Conservation (phyloP, 31 red algal species). For the Asparagopsis taxiformis region DNA sequence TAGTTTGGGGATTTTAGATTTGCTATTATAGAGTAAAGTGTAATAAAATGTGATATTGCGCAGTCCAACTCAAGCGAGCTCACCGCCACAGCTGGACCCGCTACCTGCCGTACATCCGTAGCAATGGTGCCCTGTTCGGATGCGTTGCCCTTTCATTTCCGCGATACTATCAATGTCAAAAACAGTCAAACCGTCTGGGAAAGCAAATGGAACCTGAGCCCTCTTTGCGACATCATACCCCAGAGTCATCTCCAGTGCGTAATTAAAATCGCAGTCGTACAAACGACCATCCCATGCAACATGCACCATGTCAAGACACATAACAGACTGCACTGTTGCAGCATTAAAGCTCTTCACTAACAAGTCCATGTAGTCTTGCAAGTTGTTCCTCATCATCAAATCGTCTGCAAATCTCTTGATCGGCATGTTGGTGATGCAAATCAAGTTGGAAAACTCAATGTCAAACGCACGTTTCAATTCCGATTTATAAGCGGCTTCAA, state of each 20-base stretch:
- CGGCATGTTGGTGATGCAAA: constrained; percentile 96
- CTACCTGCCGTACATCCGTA: constrained; percentile 96
- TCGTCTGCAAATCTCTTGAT: constrained; percentile 95
- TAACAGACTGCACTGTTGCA: constrained; percentile 57
- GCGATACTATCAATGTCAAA: constrained; percentile 77
- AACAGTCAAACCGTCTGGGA: constrained; percentile 42
- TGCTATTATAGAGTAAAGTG: background rate
- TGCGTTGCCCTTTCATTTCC: constrained; percentile 42
- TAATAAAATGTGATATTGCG: background rate
- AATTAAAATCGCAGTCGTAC: constrained; percentile 99
- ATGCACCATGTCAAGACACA: constrained; percentile 94
- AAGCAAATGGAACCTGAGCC: background rate
- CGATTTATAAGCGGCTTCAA: constrained; percentile 79
- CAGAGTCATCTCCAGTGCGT: constrained; percentile 88
- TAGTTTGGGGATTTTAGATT: background rate
- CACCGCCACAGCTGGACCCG: constrained; percentile 93
- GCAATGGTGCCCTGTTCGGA: constrained; percentile 81
- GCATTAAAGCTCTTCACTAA: constrained; percentile 69
- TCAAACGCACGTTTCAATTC: constrained; percentile 78
- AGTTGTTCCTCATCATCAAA: constrained; percentile 33
- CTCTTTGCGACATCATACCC: background rate
- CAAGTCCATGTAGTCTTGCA: constrained; percentile 75
- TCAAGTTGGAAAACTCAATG: constrained; percentile 82
- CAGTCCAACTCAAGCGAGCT: constrained; percentile 23
- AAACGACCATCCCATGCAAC: constrained; percentile 82